Base-by-base conservation (phyloP, 2,329 filamentous ascomycete species). In the Uncinocarpus reesii region DNA sequence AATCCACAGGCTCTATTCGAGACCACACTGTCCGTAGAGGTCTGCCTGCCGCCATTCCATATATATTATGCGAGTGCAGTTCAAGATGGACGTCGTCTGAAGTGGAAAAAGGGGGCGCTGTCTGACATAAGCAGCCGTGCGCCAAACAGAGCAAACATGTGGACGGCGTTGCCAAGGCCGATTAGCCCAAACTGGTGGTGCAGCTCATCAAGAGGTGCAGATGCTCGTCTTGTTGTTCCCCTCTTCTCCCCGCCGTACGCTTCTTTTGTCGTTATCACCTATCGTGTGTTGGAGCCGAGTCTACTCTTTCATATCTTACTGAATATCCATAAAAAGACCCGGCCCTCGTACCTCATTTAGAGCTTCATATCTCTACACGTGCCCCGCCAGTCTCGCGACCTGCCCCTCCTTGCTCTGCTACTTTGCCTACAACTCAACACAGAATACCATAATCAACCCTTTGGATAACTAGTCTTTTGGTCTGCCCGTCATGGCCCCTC, bases 401-500 rank as follows among this genome's bases (percentile, higher is more conserved):
- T 26, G 31, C 37, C 46, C 28, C 46, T 48, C 46, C 38, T 15
- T 28, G 7, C 11, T n/a, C 16, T 13, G n/a, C 36, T 41, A 10
- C 21, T 35, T 40, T 40, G 15, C 16, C 28, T 23, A 26, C 29
- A 41, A 34, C 26, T 29, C 4, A 8, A 54, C 28, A 5, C 28
- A n/a, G 11, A 47, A 8, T 11, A 20, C 28, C 20, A 4, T 29
- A 35, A n/a, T 8, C 13, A 20, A 10, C 2, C 13, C 10, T 26
- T 41, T 41, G 15, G 36, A 47, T 26, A 16, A 24, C 15, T 42
- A 49, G 10, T 21, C 38, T 42, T 28, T 24, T 34, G 38, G 31
- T 49, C 46, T 20, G 20, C 35, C 24, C 51, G 61, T 34, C 23
- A 71, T 71, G 68, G 59, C 69, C 34, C 68, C 67, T 51, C 65